A percentile compares a stretch with the other conserved stretches of the same genome.
Evolutionary conservation across 352 stramenopile genomes (phyloP).

Genomic region (Phytophthora ohioensis): DNA sequence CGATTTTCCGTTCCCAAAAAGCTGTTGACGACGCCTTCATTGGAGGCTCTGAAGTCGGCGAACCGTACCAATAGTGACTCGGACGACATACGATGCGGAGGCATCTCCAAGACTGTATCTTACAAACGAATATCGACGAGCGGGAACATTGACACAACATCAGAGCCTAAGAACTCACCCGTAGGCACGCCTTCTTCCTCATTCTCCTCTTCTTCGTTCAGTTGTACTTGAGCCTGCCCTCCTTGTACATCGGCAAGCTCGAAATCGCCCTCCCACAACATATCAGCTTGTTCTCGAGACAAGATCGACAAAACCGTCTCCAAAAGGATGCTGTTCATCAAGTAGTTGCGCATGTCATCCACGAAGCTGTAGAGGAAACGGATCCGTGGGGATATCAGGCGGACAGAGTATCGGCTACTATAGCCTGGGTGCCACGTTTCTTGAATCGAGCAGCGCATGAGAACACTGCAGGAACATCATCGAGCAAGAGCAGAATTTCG

Average conservation of each 20-base stretch:
- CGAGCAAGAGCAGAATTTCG: slow-evolving; percentile 62
- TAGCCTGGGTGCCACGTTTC: slow-evolving; percentile 87
- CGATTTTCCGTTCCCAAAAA: slow-evolving; percentile 77
- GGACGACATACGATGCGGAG: slow-evolving; percentile 78
- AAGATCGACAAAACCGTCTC: slow-evolving; percentile 67
- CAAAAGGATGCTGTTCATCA: slow-evolving; percentile 69
- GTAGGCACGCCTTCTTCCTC: slow-evolving; percentile 18
- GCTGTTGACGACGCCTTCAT: slow-evolving; percentile 69
- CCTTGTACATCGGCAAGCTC: slow-evolving; percentile 52
- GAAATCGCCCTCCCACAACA: slow-evolving; percentile 82
- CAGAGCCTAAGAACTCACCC: slow-evolving; percentile 54
- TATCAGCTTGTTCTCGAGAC: slow-evolving; percentile 67
- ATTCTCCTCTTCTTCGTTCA: slow-evolving; percentile 23
- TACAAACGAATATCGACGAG: slow-evolving; percentile 73
- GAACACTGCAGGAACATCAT: slow-evolving; percentile 75
- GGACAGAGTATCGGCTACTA: slow-evolving; percentile 74
- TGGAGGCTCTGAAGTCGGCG: slow-evolving; percentile 69
- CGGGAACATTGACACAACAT: slow-evolving; percentile 87
- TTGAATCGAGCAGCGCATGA: slow-evolving; percentile 80
- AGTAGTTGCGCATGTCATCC: slow-evolving; percentile 81
- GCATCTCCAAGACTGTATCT: slow-evolving; percentile 81
- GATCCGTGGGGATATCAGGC: slow-evolving; percentile 80
- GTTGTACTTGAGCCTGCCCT: slow-evolving; percentile 14
- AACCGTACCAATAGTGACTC: slow-evolving; percentile 80
- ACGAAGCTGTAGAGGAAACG: slow-evolving; percentile 88